Percentiles rank a stretch among this genome's conserved stretches.
Evolutionary conservation across 148 eudicot species (phyloP).

Genomic region (Rhododendron griersonianum): DNA sequence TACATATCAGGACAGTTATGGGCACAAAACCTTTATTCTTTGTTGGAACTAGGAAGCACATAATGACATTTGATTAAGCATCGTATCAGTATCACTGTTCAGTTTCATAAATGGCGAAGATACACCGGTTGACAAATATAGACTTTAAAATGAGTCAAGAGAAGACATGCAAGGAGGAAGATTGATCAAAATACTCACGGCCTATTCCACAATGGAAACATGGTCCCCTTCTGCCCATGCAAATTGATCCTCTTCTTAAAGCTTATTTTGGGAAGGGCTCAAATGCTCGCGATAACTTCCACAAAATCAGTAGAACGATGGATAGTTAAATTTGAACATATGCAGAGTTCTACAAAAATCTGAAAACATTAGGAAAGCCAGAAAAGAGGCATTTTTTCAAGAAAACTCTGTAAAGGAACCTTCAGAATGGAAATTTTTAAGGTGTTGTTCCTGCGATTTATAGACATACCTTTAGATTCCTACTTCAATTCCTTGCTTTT

Average conservation of each 20-base stretch:
- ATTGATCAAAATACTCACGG: constrained; percentile 16
- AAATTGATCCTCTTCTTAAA: neutral
- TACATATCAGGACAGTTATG: neutral
- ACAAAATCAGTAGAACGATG: neutral
- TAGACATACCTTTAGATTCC: constrained; percentile 3
- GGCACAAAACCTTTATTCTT: neutral
- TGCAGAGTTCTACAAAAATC: neutral
- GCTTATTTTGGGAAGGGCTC: neutral
- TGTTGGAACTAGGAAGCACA: neutral
- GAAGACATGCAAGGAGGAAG: neutral
- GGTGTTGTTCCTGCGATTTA: neutral
- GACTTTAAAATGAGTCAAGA: neutral
- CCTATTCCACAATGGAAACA: constrained; percentile 22
- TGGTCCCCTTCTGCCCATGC: constrained; percentile 18
- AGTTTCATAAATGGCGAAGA: neutral
- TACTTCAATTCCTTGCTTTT: neutral
- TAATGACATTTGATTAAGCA: neutral
- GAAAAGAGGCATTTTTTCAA: neutral
- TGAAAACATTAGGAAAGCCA: neutral
- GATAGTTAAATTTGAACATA: neutral
- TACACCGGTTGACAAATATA: neutral
- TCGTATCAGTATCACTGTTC: neutral
- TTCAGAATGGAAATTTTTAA: neutral
- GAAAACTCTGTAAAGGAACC: neutral
- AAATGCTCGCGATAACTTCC: neutral